Conservation (phyloP, 139 green algal genomes). For the Tetradesmus obliquus region DNA sequence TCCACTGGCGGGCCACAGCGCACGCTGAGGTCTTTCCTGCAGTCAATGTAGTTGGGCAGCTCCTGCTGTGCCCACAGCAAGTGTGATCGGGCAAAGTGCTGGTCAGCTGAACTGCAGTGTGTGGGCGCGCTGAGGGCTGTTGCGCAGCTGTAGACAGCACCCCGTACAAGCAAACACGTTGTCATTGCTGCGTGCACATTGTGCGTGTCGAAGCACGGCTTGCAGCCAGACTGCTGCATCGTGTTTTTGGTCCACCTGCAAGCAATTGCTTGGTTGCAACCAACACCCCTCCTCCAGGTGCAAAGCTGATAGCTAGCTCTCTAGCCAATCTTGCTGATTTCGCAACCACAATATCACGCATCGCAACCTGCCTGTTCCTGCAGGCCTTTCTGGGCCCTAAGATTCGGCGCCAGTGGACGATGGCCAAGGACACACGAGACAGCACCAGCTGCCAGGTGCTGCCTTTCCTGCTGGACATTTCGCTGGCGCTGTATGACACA, state of each 20-base stretch:
- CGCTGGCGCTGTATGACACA: slow-evolving; percentile 1
- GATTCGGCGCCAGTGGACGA: slow-evolving; percentile 2
- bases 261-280: too few species aligned
- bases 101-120: not conserved
- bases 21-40: not conserved
- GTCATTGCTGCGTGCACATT: too few species aligned
- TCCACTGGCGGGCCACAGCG: not conserved
- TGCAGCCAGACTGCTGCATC: not conserved
- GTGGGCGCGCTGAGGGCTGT: not conserved
- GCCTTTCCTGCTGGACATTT: slow-evolving; percentile 27
- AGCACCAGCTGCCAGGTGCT: slow-evolving; percentile 1
- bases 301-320: too few species aligned
- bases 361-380: not conserved
- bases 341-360: not conserved
- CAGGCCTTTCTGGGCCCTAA: not conserved
- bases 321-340: too few species aligned
- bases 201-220: not conserved
- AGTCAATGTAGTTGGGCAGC: not conserved
- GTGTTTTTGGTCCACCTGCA: not conserved
- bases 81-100: not conserved
- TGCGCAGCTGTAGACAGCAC: not conserved
- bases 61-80: not conserved
- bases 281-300: not conserved
- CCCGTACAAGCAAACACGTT: not conserved
- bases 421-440: not conserved